Percentiles rank a stretch among this genome's conserved stretches.
phyloP scores from a whole-genome alignment of 768 basidiomycete genomes.

The Pleurotus cornucopiae region DNA sequence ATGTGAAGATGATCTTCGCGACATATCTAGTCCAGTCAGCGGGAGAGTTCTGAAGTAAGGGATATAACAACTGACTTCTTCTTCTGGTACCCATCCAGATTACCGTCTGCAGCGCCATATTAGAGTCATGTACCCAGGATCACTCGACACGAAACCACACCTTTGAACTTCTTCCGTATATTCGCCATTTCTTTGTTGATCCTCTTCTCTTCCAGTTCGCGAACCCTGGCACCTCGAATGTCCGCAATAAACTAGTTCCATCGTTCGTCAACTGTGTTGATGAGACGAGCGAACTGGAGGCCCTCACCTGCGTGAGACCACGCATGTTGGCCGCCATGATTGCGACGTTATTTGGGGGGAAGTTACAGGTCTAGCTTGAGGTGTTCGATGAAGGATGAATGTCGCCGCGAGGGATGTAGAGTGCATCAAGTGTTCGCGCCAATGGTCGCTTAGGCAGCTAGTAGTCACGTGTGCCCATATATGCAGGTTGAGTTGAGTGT shows the following conservation, averaged over 20 bases:
- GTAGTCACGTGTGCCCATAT: no score
- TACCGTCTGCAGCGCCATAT: constrained; percentile 54
- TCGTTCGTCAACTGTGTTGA: constrained; percentile 10
- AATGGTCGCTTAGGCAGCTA: no score
- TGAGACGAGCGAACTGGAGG: neutral
- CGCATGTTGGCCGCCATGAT: constrained; percentile 89
- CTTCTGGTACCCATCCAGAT: constrained; percentile 87
- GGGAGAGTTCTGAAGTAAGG: neutral
- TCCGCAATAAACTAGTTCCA: constrained; percentile 89
- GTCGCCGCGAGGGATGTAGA: no score
- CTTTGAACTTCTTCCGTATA: constrained; percentile 98
- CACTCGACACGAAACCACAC: constrained; percentile 29
- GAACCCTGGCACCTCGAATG: constrained; percentile 92
- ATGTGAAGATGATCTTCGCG: constrained; percentile 98
- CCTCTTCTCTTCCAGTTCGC: constrained; percentile 96
- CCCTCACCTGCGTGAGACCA: constrained; percentile 81
- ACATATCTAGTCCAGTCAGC: constrained; percentile 65
- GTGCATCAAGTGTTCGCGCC: no score
- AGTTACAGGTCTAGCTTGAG: no score
- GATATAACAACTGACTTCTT: constrained; percentile 63
- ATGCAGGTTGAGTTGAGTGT: no score
- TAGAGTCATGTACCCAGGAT: neutral
- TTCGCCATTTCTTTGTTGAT: constrained; percentile 99
- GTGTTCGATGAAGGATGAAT: no score
- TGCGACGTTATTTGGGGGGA: neutral